Base-by-base conservation (phyloP, 106 monocot genomes). In the Xerophyta viscosa region DNA sequence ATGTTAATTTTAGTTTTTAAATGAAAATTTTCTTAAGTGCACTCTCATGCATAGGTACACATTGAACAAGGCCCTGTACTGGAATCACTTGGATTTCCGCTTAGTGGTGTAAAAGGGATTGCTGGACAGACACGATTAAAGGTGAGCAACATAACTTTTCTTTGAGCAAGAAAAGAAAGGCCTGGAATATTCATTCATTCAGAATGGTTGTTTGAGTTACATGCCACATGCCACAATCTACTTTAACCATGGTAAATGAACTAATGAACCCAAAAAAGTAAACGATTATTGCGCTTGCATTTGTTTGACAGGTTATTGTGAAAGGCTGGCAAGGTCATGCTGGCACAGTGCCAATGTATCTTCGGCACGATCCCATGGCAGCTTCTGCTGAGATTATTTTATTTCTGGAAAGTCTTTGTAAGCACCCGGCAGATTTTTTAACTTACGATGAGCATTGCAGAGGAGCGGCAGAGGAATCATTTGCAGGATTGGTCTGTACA, bases 41-140 rank as follows among this genome's bases (percentile, higher is more conserved):
- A 17, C 25, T 23, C 7, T 12, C 1, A 39, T 41, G 33, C 27
- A 10, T 60, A 98, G 96, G 79, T 98, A 13, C 96, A 98, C 36
- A 89, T 98, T 58, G 96, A 98, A 69, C 96, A 98, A 67, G 96
- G 96, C 2, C 96, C 96, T 60, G 89, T 98, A 25, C 64, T 98
- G 45, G 96, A 98, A 66, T 76, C 78, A 4, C 58, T 89, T 47
- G 70, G 68, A 46, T 74, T 71, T 66, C 82, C 96, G 41, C 75
- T 98, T 64, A 89, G 82, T 52, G 68, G 86, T 52, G 96, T 98
- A 39, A 79, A 77, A 74, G 96, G 96, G 66, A 98, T 98, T 65
- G 96, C 96, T 26, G 96, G 96, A 18, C 96, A 98, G 47, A 82
- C 96, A 63, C 72, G 96, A 63, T 54, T 98, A 41, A 82, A 71